Percentiles rank a stretch among this genome's conserved stretches.
phyloP scores from a whole-genome alignment of 1,284 basidiomycete species.

The Cryptococcus sp. region DNA sequence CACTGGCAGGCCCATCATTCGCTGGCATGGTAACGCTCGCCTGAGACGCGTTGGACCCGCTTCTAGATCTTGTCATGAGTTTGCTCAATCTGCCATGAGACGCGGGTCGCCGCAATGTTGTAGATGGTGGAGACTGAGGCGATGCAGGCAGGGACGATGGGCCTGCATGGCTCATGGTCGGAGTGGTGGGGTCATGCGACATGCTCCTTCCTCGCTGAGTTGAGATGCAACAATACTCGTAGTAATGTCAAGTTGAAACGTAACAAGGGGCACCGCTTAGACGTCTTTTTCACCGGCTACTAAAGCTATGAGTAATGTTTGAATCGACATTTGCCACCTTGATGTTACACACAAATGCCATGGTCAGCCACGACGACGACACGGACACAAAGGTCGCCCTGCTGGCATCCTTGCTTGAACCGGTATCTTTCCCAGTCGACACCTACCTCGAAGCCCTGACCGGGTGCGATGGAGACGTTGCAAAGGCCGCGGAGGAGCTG shows the following conservation, averaged over 20 bases:
- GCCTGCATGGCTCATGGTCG: conserved; percentile 7
- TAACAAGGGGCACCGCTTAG: too few species aligned
- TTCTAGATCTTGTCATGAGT: conserved; percentile 42
- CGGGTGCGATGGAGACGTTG: conserved; percentile 62
- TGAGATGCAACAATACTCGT: too few species aligned
- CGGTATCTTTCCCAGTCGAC: conserved; percentile 36
- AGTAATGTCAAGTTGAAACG: too few species aligned
- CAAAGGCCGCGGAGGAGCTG: conserved; percentile 59
- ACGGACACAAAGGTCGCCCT: conserved; percentile 42
- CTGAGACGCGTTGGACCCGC: conserved; percentile 32
- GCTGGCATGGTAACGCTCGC: conserved; percentile 31
- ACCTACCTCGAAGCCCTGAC: conserved; percentile 63
- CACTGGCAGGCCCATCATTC: conserved; percentile 23
- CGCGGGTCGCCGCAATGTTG: conserved; percentile 33
- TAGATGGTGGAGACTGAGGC: conserved; percentile 23
- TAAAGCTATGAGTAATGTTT: too few species aligned
- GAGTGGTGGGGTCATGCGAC: background rate
- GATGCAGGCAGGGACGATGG: conserved; percentile 14
- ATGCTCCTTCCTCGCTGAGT: too few species aligned
- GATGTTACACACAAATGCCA: background rate
- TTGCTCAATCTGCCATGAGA: conserved; percentile 41
- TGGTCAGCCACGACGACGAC: conserved; percentile 13
- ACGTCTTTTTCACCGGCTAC: too few species aligned
- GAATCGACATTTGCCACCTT: too few species aligned
- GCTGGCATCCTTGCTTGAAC: conserved; percentile 46